A percentile compares a stretch with the other conserved stretches of the same genome.
phyloP scores from a whole-genome alignment of 148 eudicot species.

The Silene latifolia region DNA sequence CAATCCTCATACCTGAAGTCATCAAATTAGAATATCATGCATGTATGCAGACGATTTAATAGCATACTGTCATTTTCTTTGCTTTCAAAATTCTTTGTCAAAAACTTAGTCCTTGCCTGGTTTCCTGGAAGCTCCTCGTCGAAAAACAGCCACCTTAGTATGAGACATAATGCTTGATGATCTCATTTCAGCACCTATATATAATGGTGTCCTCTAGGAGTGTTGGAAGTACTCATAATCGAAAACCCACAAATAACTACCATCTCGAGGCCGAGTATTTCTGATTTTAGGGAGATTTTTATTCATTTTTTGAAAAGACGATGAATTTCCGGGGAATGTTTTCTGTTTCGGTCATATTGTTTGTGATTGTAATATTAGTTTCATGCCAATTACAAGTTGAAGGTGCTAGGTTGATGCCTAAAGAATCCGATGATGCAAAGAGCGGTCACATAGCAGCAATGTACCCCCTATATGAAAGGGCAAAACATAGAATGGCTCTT shows the following conservation, averaged over 20 bases:
- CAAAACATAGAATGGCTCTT: slow-evolving; percentile 6
- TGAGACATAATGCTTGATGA: neutral
- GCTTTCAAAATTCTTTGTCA: slow-evolving; percentile 2
- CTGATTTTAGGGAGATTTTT: neutral
- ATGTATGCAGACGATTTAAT: neutral
- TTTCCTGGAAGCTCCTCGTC: slow-evolving; percentile 2
- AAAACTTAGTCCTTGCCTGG: slow-evolving; percentile 1
- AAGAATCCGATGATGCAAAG: neutral
- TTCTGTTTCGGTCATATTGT: neutral
- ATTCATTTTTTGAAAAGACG: too few relatives aligned
- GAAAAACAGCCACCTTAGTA: neutral
- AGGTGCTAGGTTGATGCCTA: slow-evolving; percentile 15
- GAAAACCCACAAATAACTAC: neutral
- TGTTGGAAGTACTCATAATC: neutral
- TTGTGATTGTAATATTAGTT: slow-evolving; percentile 8
- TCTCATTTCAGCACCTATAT: neutral
- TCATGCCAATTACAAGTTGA: slow-evolving; percentile 6
- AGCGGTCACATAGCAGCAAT: slow-evolving; percentile 7
- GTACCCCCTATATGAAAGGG: slow-evolving; percentile 21
- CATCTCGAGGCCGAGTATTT: too few relatives aligned
- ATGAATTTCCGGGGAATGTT: neutral
- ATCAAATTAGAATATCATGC: neutral
- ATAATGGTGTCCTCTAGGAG: neutral
- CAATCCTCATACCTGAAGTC: neutral
- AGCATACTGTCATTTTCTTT: neutral